Base-by-base conservation (phyloP, 306 rosid genomes). In the Spatholobus suberectus region DNA sequence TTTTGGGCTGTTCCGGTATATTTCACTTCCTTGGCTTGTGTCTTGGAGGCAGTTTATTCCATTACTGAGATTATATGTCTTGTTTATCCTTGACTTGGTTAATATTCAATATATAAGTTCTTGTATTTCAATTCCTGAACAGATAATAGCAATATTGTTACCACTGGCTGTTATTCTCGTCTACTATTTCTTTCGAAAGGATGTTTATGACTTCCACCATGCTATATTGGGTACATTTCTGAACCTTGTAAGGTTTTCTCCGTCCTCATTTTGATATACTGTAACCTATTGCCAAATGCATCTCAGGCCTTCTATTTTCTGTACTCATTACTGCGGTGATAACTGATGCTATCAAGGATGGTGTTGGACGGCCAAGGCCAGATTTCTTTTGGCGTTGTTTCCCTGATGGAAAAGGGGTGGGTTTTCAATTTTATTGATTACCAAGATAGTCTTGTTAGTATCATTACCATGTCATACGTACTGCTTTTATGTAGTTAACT, bases 361-460 rank as follows among this genome's bases (percentile, higher is more conserved):
- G 88, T 47, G 92, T 95, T 82, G 98, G 98, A 55, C 85, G 97
- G 73, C 98, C 98, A 17, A 95, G 98, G 21, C 98, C 98, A 61
- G 96, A 95, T 79, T 95, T 95, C 89, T 95, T 92, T 85, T 95
- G 98, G 98, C 97, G 98, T 37, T 95, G 98, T 88, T 95, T 95
- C 49, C 98, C 98, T 21, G 82, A 95, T 85, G 98, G 97, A 27
- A 95, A 82, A 85, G 92, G 87, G 94, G 97, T 93, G 79, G 59
- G 93, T 67, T 43, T 74, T 76, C 49, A 17, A 32, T 13, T 47
- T 85, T 55, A 44, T 66, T 17, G 14, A 54, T 68, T 77, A 55
- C 58, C 34, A 38, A 26, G 49, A 10, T 57, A 37, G 78, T 70
- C 44, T 41, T 61, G 63, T 66, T 77, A 32, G 13, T 79, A 43